Conservation (phyloP, 2,329 filamentous ascomycete genomes). For the Apiospora kogelbergensis region DNA sequence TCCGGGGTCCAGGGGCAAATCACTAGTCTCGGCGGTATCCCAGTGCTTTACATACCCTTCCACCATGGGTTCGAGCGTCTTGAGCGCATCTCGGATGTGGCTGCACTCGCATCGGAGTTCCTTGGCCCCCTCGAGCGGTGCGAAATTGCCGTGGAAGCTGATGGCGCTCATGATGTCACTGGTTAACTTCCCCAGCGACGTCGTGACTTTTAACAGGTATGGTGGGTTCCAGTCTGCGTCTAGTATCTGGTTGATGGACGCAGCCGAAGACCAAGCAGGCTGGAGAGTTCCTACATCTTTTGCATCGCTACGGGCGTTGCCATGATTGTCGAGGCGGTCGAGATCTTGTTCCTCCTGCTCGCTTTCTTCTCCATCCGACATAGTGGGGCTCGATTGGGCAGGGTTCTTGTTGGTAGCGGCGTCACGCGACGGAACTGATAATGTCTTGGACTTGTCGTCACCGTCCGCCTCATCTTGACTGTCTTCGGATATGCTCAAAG, state of each 20-base stretch:
- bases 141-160: background rate
- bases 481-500: conserved; percentile 23
- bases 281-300: too few species aligned
- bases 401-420: background rate
- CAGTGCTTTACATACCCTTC: conserved; percentile 21
- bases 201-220: conserved; percentile 12
- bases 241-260: background rate
- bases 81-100: conserved; percentile 17
- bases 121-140: background rate
- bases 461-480: conserved; percentile 9
- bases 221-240: conserved; percentile 13
- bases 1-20: conserved; percentile 23
- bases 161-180: conserved; percentile 12
- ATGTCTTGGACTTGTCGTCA: background rate
- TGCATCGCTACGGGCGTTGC: background rate
- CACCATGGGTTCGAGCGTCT: conserved; percentile 20
- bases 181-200: conserved; percentile 14
- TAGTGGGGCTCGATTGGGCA: background rate
- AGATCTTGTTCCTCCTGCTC: background rate
- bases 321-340: background rate
- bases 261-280: background rate
- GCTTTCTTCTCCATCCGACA: background rate
- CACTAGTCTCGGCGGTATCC: conserved; percentile 3
- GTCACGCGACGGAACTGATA: background rate
- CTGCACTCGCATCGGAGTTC: conserved; percentile 15